Conservation (phyloP, 2,329 filamentous ascomycete genomes). For the Claviceps fusiformis region DNA sequence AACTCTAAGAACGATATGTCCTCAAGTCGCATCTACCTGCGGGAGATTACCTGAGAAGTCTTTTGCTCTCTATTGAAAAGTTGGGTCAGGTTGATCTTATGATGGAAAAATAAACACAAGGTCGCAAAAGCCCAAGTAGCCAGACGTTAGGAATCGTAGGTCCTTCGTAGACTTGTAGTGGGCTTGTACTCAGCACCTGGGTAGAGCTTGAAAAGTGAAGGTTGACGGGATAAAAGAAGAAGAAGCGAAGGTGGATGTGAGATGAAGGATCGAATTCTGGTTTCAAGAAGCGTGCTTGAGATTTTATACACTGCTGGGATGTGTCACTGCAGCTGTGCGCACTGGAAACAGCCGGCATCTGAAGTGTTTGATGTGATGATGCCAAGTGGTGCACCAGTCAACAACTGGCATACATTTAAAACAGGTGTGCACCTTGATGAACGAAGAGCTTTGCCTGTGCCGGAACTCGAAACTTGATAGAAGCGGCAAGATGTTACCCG, state of each 20-base stretch:
- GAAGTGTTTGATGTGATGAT: background rate
- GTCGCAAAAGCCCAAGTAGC: background rate
- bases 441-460: background rate
- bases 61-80: background rate
- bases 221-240: background rate
- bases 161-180: background rate
- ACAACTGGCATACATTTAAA: background rate
- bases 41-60: background rate
- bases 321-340: background rate
- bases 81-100: background rate
- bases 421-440: too few relatives aligned
- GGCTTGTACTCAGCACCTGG: background rate
- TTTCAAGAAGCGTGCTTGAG: background rate
- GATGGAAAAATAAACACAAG: background rate
- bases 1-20: background rate
- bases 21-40: background rate
- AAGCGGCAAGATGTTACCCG: background rate
- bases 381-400: background rate
- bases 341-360: background rate
- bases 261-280: background rate
- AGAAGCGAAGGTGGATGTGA: background rate
- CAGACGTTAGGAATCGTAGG: background rate
- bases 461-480: too few relatives aligned
- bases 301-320: background rate
- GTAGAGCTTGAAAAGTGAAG: background rate